Evolutionary conservation across 768 basidiomycete species (phyloP), one percentile per base, ranked within the genome.

Genomic region (Sarcodon sp.): DNA sequence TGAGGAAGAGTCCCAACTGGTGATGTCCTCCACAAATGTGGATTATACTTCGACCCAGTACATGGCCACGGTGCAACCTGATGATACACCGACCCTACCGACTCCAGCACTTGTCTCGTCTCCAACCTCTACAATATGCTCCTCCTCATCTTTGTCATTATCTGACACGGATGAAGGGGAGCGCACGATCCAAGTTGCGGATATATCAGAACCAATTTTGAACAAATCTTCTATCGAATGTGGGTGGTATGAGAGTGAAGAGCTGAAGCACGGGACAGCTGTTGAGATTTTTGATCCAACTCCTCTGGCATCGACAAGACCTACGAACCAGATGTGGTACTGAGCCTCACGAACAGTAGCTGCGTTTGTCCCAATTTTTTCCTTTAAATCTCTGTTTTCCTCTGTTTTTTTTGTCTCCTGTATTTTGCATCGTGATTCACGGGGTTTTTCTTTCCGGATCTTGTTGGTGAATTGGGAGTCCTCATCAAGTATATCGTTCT

Each of bases 41-140:
- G 2, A 27, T 27, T 4, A 27, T 27, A 27, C 21, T 27, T 27
- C 21, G 21, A 27, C 21, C 21, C 21, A 27, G 21, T n/a, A n/a
- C n/a, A 39, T 39, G 38, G 38, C 38, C 38, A 15, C 38, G n/a
- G 38, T 39, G 38, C 16, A 15, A 7, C 39, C 39, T 35, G 39
- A 33, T 21, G 4, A 46, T 18, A 34, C 53, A 8, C n/a, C 41
- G 35, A 50, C 55, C 37, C 33, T 46, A 18, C 53, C 52, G 43
- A 57, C 39, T 16, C 54, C 54, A 33, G 52, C 54, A 10, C 43
- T 39, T 34, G 39, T 41, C 27, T 27, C 15, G 39, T 41, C 39
- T 27, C 39, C 39, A 6, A 27, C 13, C 4, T 41, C 39, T 4
- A 16, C 39, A 15, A 41, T 41, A 16, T 41, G 16, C 4, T 41